phyloP scores from a whole-genome alignment of 1,284 basidiomycete species.

The Austropuccinia psidii region DNA sequence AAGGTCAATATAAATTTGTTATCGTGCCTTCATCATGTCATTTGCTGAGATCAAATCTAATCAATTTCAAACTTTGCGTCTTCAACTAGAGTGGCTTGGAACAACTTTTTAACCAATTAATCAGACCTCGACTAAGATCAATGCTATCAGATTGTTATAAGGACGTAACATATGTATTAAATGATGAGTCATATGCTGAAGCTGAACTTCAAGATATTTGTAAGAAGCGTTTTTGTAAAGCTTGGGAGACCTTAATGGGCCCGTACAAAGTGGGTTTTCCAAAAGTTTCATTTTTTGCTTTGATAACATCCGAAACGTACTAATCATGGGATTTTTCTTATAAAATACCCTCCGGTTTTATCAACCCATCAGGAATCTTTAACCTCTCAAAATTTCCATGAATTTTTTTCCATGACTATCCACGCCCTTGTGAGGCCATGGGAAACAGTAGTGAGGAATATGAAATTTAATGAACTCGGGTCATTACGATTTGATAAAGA shows the following conservation, averaged over 20 bases:
- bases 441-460: constrained; percentile 74
- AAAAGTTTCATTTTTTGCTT: constrained; percentile 37
- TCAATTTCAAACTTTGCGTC: too few relatives aligned
- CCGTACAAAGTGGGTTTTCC: constrained; percentile 65
- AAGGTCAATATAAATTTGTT: constrained; percentile 53
- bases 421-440: constrained; percentile 83
- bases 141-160: constrained; percentile 80
- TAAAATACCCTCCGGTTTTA: too few relatives aligned
- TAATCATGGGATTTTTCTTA: background rate
- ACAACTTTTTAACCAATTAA: constrained; percentile 84
- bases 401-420: constrained; percentile 73
- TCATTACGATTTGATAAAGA: constrained; percentile 94
- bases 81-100: constrained; percentile 86
- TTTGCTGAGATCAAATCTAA: too few relatives aligned
- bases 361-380: constrained; percentile 59
- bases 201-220: constrained; percentile 79
- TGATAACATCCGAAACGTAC: background rate
- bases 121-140: constrained; percentile 72
- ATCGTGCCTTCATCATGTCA: background rate
- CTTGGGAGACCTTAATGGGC: constrained; percentile 74
- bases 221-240: constrained; percentile 71
- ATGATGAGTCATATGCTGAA: constrained; percentile 74
- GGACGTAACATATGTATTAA: constrained; percentile 76
- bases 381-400: constrained; percentile 76
- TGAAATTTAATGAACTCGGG: constrained; percentile 87